A percentile compares a stretch with the other conserved stretches of the same genome.
Conservation (phyloP, 148 eudicot species). For the Salicornia ramosissima region DNA sequence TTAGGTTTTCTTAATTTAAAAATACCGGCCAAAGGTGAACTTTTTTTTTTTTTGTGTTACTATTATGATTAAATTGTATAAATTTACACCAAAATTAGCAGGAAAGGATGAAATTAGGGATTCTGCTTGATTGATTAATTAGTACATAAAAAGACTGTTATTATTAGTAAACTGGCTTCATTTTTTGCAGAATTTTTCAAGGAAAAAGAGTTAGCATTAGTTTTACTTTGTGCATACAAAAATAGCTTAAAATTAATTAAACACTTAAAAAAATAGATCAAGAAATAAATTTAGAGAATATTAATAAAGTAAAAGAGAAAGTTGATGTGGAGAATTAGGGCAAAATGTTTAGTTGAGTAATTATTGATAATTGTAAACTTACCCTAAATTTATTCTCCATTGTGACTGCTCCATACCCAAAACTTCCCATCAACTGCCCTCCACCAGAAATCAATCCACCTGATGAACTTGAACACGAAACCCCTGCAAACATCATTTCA, state of each 20-base stretch:
- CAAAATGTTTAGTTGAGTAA: neutral
- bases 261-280: neutral
- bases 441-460: slow-evolving; percentile 44
- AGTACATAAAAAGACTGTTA: neutral
- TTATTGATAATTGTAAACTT: slow-evolving; percentile 15
- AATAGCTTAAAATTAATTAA: neutral
- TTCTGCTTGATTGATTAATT: neutral
- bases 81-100: slow-evolving; percentile 6
- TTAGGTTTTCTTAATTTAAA: too few species aligned
- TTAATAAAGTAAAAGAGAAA: neutral
- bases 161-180: neutral
- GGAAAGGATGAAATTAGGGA: neutral
- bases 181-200: slow-evolving; percentile 1
- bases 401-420: slow-evolving; percentile 68
- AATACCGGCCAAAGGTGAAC: too few species aligned
- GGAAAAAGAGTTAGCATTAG: neutral
- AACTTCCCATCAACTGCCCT: slow-evolving; percentile 56
- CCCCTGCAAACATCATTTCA: slow-evolving; percentile 27
- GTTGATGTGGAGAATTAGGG: slow-evolving; percentile 9
- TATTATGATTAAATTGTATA: neutral
- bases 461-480: slow-evolving; percentile 40
- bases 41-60: neutral
- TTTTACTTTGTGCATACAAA: neutral
- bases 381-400: slow-evolving; percentile 83
- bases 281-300: neutral